These are phyloP conservation scores for Lipomyces yamanashiensis DNA, from an alignment of 805 yeast species.

Conservation along the genomic window DNA sequence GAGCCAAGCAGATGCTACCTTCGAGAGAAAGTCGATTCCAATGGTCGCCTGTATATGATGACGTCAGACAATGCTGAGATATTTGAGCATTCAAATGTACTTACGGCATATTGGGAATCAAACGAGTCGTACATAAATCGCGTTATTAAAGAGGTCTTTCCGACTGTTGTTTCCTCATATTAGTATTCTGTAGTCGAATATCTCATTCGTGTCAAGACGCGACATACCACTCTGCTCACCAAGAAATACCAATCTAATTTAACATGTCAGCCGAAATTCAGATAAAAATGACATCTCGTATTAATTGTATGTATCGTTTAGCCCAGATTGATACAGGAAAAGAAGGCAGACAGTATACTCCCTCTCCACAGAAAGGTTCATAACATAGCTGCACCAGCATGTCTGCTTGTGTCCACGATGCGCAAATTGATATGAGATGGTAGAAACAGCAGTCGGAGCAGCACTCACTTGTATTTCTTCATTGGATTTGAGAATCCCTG, in stretches of 20 bases:
- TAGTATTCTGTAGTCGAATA: background rate
- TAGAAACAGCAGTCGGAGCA: background rate
- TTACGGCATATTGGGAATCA: constrained; percentile 83
- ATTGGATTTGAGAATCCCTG: constrained; percentile 38
- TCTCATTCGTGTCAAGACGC: background rate
- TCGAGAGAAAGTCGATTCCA: constrained; percentile 93
- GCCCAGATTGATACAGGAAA: no score
- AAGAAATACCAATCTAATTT: constrained; percentile 84
- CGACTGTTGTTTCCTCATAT: constrained; percentile 54
- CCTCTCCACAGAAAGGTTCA: no score
- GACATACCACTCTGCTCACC: constrained; percentile 89
- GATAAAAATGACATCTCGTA: background rate
- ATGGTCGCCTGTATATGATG: constrained; percentile 70
- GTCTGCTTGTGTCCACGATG: background rate
- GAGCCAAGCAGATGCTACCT: constrained; percentile 42
- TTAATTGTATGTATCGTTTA: background rate
- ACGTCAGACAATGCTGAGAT: background rate
- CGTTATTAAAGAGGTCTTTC: constrained; percentile 95
- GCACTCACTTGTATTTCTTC: constrained; percentile 48
- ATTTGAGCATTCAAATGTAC: background rate
- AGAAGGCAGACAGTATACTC: no score
- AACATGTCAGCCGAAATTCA: constrained; percentile 31
- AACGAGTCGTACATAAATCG: constrained; percentile 97
- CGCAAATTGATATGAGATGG: background rate
- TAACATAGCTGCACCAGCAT: no score